A percentile compares a stretch with the other conserved stretches of the same genome.
phyloP scores from a whole-genome alignment of 495 filamentous ascomycete species.

The Daldinia decipiens region DNA sequence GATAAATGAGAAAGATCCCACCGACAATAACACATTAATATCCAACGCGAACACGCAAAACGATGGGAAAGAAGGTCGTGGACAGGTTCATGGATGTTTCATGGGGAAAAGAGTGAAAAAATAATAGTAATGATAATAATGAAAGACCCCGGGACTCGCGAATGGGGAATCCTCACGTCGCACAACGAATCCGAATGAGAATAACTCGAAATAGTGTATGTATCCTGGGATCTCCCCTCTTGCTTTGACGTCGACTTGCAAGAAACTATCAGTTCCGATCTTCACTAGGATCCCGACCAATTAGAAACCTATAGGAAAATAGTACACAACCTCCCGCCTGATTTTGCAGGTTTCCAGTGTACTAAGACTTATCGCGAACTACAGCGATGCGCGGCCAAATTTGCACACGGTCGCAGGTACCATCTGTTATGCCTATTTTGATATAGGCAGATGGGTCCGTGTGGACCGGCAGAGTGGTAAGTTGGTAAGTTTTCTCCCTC shows the following conservation, averaged over 20 bases:
- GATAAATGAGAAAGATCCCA: not conserved
- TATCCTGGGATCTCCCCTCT: not conserved
- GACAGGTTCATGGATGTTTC: not conserved
- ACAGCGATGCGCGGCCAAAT: not conserved
- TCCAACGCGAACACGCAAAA: conserved; percentile 2
- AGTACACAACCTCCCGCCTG: not conserved
- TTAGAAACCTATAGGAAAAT: not conserved
- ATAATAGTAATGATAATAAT: not conserved
- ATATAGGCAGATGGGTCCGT: not conserved
- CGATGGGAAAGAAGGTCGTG: not conserved
- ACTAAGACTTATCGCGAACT: not conserved
- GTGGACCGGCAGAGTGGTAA: conserved; percentile 7
- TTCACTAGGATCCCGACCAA: conserved; percentile 1
- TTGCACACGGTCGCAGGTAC: not conserved
- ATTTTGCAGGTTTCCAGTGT: not conserved
- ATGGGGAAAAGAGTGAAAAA: not conserved
- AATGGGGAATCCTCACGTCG: not conserved
- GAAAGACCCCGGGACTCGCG: not conserved
- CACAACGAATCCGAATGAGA: conserved; percentile 4
- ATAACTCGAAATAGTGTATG: not conserved
- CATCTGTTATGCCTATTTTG: conserved; percentile 4
- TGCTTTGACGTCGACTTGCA: not conserved
- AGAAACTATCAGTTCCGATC: conserved; percentile 2
- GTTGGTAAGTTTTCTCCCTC: not conserved
- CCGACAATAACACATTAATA: not conserved